Evolutionary conservation across 257 asterid species (phyloP).

Genomic region (Parsonsia alboflavescens): DNA sequence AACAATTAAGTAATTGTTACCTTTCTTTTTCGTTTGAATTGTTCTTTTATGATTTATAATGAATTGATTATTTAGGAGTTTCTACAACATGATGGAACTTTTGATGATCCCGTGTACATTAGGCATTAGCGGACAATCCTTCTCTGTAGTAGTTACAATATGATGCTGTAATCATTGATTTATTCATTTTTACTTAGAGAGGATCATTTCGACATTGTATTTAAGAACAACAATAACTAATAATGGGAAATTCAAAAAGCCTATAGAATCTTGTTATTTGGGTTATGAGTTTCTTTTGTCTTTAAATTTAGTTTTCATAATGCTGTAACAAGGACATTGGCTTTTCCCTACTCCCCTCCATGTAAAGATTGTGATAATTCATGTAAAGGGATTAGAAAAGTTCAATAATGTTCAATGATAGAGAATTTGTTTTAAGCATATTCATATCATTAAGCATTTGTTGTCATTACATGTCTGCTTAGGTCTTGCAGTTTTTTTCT

Average conservation of each 20-base stretch:
- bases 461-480: background rate
- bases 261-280: background rate
- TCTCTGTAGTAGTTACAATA: background rate
- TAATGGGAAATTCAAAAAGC: background rate
- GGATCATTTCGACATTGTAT: background rate
- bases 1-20: background rate
- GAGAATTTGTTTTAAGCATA: background rate
- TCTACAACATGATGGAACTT: background rate
- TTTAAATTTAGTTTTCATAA: background rate
- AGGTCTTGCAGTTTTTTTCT: background rate
- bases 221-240: background rate
- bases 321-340: background rate
- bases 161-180: background rate
- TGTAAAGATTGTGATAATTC: background rate
- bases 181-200: background rate
- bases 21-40: background rate
- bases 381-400: background rate
- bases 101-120: background rate
- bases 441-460: background rate
- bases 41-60: background rate
- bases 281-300: background rate
- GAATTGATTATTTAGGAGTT: background rate
- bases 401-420: background rate
- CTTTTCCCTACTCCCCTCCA: background rate
- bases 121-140: background rate